A percentile compares a stretch with the other conserved stretches of the same genome.
These are phyloP conservation scores for Euclidium syriacum DNA, from an alignment of 345 rosid genomes.

Conservation along the genomic window DNA sequence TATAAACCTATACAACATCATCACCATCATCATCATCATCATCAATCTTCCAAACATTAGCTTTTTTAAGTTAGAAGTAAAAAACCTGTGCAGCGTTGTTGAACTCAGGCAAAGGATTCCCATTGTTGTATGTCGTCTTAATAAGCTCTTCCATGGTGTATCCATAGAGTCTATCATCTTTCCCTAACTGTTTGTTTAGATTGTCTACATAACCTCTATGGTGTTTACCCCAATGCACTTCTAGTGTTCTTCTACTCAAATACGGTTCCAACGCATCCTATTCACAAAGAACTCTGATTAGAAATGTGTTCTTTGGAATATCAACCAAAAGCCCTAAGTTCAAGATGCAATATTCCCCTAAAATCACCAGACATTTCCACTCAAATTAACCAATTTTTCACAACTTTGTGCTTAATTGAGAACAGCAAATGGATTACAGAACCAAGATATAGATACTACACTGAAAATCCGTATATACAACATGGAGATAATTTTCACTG, in stretches of 20 bases:
- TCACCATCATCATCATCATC: not conserved
- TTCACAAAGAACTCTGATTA: not conserved
- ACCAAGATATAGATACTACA: not conserved
- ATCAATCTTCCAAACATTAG: not conserved
- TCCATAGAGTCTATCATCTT: conserved; percentile 60
- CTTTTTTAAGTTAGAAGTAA: not conserved
- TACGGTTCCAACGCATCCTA: conserved; percentile 93
- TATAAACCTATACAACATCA: conserved; percentile 56
- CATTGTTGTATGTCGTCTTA: conserved; percentile 72
- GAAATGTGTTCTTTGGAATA: not conserved
- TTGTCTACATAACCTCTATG: conserved; percentile 62
- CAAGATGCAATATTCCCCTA: not conserved
- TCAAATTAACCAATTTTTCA: not conserved
- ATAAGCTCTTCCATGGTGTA: conserved; percentile 85
- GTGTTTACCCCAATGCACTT: conserved; percentile 76
- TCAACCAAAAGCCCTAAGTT: not conserved
- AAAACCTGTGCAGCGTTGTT: conserved; percentile 82
- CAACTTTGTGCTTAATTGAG: not conserved
- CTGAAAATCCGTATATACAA: not conserved
- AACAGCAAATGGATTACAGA: not conserved
- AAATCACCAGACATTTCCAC: not conserved
- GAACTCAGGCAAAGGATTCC: conserved; percentile 78
- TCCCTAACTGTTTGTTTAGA: conserved; percentile 63
- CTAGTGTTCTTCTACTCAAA: conserved; percentile 67
- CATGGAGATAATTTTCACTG: not conserved